Evolutionary conservation across 139 green algal genomes (phyloP).

Genomic region (Pleodorina starrii): DNA sequence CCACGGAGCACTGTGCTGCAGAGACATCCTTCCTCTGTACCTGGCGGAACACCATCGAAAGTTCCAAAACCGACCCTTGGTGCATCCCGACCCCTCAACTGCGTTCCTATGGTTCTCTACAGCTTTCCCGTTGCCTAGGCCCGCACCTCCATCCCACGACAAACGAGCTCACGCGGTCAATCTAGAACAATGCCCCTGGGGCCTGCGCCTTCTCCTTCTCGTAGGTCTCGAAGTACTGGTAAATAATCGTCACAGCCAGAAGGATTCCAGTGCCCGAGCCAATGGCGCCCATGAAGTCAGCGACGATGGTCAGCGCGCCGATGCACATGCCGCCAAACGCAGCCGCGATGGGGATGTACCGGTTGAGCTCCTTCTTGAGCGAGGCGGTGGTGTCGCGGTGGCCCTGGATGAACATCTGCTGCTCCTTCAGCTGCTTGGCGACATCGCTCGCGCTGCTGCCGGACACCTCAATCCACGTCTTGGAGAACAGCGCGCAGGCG

Average conservation of each 20-base stretch:
- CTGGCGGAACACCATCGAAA: too few relatives aligned
- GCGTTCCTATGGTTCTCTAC: too few relatives aligned
- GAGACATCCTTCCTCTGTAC: too few relatives aligned
- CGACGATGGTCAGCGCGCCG: constrained; percentile 97
- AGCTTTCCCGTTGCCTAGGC: too few relatives aligned
- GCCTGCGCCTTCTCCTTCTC: constrained; percentile 85
- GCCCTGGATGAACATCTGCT: constrained; percentile 95
- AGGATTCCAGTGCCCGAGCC: constrained; percentile 97
- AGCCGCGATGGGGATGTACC: constrained; percentile 81
- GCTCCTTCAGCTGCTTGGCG: constrained; percentile 97
- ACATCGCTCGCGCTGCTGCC: constrained; percentile 95
- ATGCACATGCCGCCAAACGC: constrained; percentile 99
- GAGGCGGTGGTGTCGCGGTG: constrained; percentile 88
- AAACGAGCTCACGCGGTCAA: too few relatives aligned
- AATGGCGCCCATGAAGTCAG: constrained; percentile 98
- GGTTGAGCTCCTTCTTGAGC: constrained; percentile 97
- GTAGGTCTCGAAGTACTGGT: constrained; percentile 92
- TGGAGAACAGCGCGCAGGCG: constrained; percentile 99
- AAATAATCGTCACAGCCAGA: constrained; percentile 99
- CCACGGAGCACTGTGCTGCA: too few relatives aligned
- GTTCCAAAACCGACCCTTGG: too few relatives aligned
- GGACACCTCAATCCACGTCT: constrained; percentile 99
- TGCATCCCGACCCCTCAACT: too few relatives aligned
- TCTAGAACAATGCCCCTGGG: constrained; percentile 69
- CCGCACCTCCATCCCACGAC: too few relatives aligned